These are phyloP conservation scores for Lophiotrema nucula DNA, from an alignment of 495 filamentous ascomycete species.

Conservation along the genomic window DNA sequence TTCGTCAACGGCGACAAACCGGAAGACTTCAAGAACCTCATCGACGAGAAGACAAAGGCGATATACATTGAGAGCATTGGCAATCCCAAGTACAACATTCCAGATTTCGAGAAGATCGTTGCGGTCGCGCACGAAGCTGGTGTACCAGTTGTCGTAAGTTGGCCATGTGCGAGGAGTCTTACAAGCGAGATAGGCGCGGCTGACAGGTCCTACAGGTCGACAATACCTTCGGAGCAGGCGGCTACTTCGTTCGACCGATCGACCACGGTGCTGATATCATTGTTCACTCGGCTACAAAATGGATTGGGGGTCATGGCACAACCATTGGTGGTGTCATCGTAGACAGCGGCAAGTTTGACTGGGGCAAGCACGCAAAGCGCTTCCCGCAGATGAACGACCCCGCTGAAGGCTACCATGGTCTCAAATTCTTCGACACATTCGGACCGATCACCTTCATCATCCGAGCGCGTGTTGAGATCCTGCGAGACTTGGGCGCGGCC, in stretches of 20 bases:
- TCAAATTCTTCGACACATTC: constrained; percentile 97
- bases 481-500: constrained; percentile 80
- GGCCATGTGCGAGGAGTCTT: too few species aligned
- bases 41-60: constrained; percentile 96
- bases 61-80: constrained; percentile 95
- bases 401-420: constrained; percentile 87
- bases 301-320: constrained; percentile 97
- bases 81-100: constrained; percentile 91
- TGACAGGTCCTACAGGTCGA: constrained; percentile 46
- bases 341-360: constrained; percentile 94
- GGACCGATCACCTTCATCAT: constrained; percentile 82
- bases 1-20: constrained; percentile 85
- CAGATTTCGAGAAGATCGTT: constrained; percentile 44
- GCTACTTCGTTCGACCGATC: constrained; percentile 86
- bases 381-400: constrained; percentile 96
- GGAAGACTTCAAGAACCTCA: constrained; percentile 75
- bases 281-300: constrained; percentile 95
- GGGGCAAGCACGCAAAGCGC: constrained; percentile 80
- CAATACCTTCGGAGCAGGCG: constrained; percentile 97
- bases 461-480: constrained; percentile 77
- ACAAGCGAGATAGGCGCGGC: neutral
- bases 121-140: constrained; percentile 43
- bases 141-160: constrained; percentile 65
- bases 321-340: constrained; percentile 89
- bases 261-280: constrained; percentile 89